These are phyloP conservation scores for Acmispon strigosus DNA, from an alignment of 306 rosid genomes.

Conservation along the genomic window DNA sequence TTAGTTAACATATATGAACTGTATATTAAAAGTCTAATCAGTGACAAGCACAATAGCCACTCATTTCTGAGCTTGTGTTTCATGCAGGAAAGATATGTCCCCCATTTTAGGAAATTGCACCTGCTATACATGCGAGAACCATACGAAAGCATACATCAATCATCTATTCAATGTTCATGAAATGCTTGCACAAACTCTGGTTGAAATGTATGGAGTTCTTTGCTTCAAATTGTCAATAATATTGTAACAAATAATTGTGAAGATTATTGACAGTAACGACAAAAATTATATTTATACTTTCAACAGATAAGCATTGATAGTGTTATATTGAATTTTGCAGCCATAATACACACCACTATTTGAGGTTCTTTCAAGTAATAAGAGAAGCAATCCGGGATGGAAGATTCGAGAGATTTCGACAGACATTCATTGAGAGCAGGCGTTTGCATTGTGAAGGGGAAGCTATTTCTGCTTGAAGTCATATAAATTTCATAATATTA, in stretches of 20 bases:
- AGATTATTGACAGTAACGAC: not conserved
- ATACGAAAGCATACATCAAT: slow-evolving; percentile 83
- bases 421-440: slow-evolving; percentile 45
- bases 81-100: slow-evolving; percentile 68
- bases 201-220: slow-evolving; percentile 58
- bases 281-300: not conserved
- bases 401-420: slow-evolving; percentile 59
- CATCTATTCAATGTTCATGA: slow-evolving; percentile 86
- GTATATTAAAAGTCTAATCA: not conserved
- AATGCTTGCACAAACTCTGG: slow-evolving; percentile 88
- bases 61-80: slow-evolving; percentile 12
- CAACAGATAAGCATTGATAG: not conserved
- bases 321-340: slow-evolving; percentile 43
- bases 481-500: not conserved
- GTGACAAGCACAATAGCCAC: not conserved
- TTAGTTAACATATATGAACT: not conserved
- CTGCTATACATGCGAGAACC: slow-evolving; percentile 89
- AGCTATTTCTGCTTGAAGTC: slow-evolving; percentile 33
- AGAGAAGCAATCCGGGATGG: slow-evolving; percentile 73
- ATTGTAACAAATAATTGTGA: not conserved
- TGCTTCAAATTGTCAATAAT: not conserved
- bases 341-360: slow-evolving; percentile 86
- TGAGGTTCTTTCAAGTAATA: slow-evolving; percentile 62
- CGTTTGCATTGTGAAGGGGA: slow-evolving; percentile 34
- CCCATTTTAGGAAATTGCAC: slow-evolving; percentile 53